Base-by-base conservation (phyloP, 176 grass and related monocot genomes). In the Hordeum marinum region DNA sequence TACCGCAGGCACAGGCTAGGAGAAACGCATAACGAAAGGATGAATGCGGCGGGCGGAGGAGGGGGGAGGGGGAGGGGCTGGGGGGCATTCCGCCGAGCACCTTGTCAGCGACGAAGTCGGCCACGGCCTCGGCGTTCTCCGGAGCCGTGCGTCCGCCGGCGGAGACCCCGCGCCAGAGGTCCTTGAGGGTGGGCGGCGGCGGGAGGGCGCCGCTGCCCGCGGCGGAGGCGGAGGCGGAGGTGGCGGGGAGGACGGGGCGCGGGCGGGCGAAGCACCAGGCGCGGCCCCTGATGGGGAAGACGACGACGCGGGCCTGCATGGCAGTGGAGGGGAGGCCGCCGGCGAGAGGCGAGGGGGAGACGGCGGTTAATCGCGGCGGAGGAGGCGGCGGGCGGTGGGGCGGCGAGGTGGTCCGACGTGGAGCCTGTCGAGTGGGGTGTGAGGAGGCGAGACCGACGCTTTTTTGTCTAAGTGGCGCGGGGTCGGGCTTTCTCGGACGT, bases 271-370 rank as follows among this genome's bases (percentile, higher is more conserved):
- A 92, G 68, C 93, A 95, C 96, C 96, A 94, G 50, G 83, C 72
- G 3, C 96, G 87, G 17, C 93, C 91, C 60, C 84, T 96, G 86
- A 96, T 70, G 14, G 96, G 96, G 84, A 99, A 99, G 2, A 94
- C 88, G 81, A 96, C 88, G 74, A 99, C 80, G 80, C 89, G 91
- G 79, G 90, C 90, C 90, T 89, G 89, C 96, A 99, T 98, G 59
- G 68, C 2, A 34, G 18, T 1, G 1, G 1, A 2, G 13, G 35
- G 41, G 32, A 15, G 60, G 12, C 41, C 13, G 7, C 23, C 1
- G 41, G 23, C 70, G 70, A 23, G 25, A 63, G 2, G 24, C 39
- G 70, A 15, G 7, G 11, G 10, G 79, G 79, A 12, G 20, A 29
- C 2, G 63, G 20, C 35, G 25, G 68, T 24, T 11, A 26, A 14